Evolutionary conservation across 805 yeast species (phyloP).

Genomic region (Kodamaea fukazawae): DNA sequence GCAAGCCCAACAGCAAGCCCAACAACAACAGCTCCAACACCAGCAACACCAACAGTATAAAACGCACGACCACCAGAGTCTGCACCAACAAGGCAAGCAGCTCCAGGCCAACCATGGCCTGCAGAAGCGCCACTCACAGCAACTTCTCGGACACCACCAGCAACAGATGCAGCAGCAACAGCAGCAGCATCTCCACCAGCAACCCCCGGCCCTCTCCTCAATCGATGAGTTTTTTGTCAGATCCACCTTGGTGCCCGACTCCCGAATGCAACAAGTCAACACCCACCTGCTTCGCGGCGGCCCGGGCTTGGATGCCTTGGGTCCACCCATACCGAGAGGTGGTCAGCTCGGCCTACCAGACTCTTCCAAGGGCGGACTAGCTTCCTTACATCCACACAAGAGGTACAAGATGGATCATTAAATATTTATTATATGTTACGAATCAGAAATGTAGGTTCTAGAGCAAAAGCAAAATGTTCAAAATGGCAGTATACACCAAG

Average conservation of each 20-base stretch:
- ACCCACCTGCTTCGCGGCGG: slow-evolving; percentile 6
- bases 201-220: slow-evolving; percentile 9
- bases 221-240: slow-evolving; percentile 15
- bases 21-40: neutral
- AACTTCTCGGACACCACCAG: neutral
- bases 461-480: too few relatives aligned
- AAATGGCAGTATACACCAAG: too few relatives aligned
- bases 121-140: slow-evolving; percentile 2
- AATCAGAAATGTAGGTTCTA: too few relatives aligned
- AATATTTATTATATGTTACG: too few relatives aligned
- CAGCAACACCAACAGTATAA: neutral
- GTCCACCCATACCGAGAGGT: slow-evolving; percentile 2
- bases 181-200: slow-evolving; percentile 9
- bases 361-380: neutral
- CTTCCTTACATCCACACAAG: slow-evolving; percentile 5
- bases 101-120: neutral
- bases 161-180: slow-evolving; percentile 6
- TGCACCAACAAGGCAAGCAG: slow-evolving; percentile 2
- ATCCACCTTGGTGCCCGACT: slow-evolving; percentile 1
- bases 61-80: too few relatives aligned
- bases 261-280: slow-evolving; percentile 4
- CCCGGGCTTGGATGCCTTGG: slow-evolving; percentile 1
- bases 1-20: neutral
- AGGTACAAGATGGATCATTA: slow-evolving; percentile 7
- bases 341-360: neutral